Percentiles rank a stretch among this genome's conserved stretches.
phyloP scores from a whole-genome alignment of 1,284 basidiomycete genomes.

The Apiotrichum siamense region DNA sequence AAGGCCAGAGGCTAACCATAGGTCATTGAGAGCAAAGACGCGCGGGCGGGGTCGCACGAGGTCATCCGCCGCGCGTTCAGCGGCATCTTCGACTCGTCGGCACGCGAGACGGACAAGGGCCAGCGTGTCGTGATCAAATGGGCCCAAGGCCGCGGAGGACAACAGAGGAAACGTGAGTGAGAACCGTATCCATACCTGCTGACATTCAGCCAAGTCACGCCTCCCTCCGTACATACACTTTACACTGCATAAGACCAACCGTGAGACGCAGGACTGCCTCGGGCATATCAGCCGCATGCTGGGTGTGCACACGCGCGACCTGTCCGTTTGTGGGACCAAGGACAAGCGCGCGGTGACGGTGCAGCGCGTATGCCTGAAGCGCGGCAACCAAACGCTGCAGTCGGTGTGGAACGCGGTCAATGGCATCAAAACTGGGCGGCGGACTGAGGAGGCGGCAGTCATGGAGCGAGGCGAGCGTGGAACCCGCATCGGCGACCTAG shows the following conservation, averaged over 20 bases:
- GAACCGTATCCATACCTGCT: not conserved
- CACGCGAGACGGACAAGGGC: slow-evolving; percentile 26
- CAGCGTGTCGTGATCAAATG: slow-evolving; percentile 40
- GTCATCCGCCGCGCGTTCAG: slow-evolving; percentile 71
- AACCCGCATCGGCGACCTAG: slow-evolving; percentile 79
- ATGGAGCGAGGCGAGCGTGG: slow-evolving; percentile 79
- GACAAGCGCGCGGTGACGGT: slow-evolving; percentile 96
- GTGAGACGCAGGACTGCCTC: slow-evolving; percentile 93
- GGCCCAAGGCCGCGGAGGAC: slow-evolving; percentile 11
- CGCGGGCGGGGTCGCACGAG: slow-evolving; percentile 75
- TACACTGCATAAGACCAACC: slow-evolving; percentile 93
- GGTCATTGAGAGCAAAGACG: slow-evolving; percentile 75
- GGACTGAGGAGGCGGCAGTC: slow-evolving; percentile 56
- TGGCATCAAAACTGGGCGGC: slow-evolving; percentile 55
- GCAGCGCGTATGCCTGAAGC: slow-evolving; percentile 78
- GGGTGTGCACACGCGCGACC: slow-evolving; percentile 66
- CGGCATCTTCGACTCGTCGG: slow-evolving; percentile 67
- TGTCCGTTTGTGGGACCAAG: slow-evolving; percentile 91
- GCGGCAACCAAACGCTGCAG: slow-evolving; percentile 71
- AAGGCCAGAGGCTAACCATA: slow-evolving; percentile 41
- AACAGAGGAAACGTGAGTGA: slow-evolving; percentile 14
- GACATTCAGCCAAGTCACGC: not conserved
- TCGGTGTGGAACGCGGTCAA: slow-evolving; percentile 79
- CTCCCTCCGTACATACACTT: slow-evolving; percentile 83
- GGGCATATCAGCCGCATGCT: slow-evolving; percentile 69